Conservation (phyloP, 192 early-diverging fungal species). For the Anaeromyces robustus region DNA sequence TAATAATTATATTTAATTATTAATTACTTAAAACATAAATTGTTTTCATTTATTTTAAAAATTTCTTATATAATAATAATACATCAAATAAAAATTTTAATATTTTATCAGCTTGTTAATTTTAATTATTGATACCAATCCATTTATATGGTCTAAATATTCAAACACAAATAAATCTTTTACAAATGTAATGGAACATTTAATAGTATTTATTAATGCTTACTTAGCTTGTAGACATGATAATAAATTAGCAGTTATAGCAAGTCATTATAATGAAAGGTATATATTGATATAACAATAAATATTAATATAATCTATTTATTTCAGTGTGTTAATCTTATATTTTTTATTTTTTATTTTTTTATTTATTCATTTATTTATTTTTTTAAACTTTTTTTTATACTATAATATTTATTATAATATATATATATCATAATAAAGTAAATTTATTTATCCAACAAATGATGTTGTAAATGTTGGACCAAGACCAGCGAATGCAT, state of each 20-base stretch:
- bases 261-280: constrained; percentile 16
- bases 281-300: not conserved
- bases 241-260: constrained; percentile 75
- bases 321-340: not conserved
- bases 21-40: no score
- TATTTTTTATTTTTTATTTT: no score
- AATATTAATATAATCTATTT: constrained; percentile 1
- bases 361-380: no score
- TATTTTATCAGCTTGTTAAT: constrained; percentile 46
- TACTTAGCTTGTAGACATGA: constrained; percentile 78
- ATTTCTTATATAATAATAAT: no score
- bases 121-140: constrained; percentile 69
- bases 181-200: constrained; percentile 54
- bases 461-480: not conserved
- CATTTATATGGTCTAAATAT: constrained; percentile 49
- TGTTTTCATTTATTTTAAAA: no score
- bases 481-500: constrained; percentile 16
- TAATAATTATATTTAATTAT: no score
- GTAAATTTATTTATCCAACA: constrained; percentile 8
- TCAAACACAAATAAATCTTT: constrained; percentile 31
- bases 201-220: constrained; percentile 80
- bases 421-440: not conserved
- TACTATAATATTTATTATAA: not conserved
- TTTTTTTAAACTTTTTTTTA: no score
- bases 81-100: no score